Evolutionary conservation across 2,329 filamentous ascomycete species (phyloP), one percentile per base, ranked within the genome.

Genomic region (Trichoderma gracile): DNA sequence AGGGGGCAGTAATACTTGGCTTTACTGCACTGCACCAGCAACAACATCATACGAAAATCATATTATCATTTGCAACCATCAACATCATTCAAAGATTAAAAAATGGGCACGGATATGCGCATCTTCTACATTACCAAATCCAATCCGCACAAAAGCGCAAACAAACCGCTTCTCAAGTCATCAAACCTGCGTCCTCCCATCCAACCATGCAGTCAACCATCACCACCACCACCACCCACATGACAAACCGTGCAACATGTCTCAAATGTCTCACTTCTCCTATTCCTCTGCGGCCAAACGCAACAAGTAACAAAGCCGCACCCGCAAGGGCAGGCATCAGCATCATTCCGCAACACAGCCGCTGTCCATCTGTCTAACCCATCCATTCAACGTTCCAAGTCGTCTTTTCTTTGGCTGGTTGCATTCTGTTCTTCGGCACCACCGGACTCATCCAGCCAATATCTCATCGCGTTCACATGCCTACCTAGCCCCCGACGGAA

Each of bases 281-380:
- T 46, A 15, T 45, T 30, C 15, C 14, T 27, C 33, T 6, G n/a
- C 23, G 57, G 33, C 33, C 27, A 46, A 38, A 38, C 33, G 12
- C 33, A 38, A 14, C 33, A 4, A 38, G 10, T 14, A 33, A 33
- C 33, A 38, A 33, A 38, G 33, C 33, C 33, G 12, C 33, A 49
- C 43, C 45, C 58, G n/a, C 58, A 19, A 62, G 58, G 58, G 58
- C 58, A 45, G 38, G 25, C 46, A 50, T 43, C 43, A 38, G 46
- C 45, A 60, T 43, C n/a, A 14, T 38, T 38, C 12, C 33, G 12
- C 33, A 38, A 38, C 33, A 38, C 33, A 38, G 33, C 12, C 12
- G 46, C 57, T 46, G 19, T 12, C 57, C 57, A 50, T 52, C 57
- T 38, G 50, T 23, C 46, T 33, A 14, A 60, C 21, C 8, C 10